These are phyloP conservation scores for Xanthoconium purpureum DNA, from an alignment of 768 basidiomycete genomes.

Conservation along the genomic window DNA sequence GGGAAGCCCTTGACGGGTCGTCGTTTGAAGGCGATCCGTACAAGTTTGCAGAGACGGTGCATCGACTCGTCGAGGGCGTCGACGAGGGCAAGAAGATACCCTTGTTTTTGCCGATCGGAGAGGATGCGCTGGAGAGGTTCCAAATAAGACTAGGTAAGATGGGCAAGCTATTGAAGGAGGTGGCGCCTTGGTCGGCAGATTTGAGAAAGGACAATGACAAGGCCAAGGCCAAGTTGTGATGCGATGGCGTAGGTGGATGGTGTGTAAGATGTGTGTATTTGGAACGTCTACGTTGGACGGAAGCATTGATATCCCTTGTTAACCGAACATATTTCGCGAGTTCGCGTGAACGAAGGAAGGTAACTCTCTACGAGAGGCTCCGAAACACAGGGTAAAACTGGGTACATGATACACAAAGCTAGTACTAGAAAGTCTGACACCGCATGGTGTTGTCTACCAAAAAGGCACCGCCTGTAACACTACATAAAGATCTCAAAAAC, in stretches of 20 bases:
- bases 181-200: conserved; percentile 3
- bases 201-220: background rate
- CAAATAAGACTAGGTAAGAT: background rate
- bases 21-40: conserved; percentile 6
- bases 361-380: too few relatives aligned
- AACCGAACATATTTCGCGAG: too few relatives aligned
- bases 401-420: too few relatives aligned
- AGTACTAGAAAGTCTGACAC: too few relatives aligned
- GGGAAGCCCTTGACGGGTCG: background rate
- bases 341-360: too few relatives aligned
- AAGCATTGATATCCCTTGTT: too few relatives aligned
- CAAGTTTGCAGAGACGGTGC: background rate
- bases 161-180: background rate
- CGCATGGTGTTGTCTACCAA: too few relatives aligned
- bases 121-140: conserved; percentile 1
- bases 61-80: background rate
- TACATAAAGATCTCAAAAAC: too few relatives aligned
- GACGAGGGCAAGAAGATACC: conserved; percentile 2
- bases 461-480: too few relatives aligned
- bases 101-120: conserved; percentile 6
- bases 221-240: background rate
- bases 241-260: background rate
- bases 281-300: too few relatives aligned
- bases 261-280: too few relatives aligned
- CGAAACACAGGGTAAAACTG: too few relatives aligned